Evolutionary conservation across 2,329 filamentous ascomycete genomes (phyloP).

Genomic region (Sarocladiaceae sp.): DNA sequence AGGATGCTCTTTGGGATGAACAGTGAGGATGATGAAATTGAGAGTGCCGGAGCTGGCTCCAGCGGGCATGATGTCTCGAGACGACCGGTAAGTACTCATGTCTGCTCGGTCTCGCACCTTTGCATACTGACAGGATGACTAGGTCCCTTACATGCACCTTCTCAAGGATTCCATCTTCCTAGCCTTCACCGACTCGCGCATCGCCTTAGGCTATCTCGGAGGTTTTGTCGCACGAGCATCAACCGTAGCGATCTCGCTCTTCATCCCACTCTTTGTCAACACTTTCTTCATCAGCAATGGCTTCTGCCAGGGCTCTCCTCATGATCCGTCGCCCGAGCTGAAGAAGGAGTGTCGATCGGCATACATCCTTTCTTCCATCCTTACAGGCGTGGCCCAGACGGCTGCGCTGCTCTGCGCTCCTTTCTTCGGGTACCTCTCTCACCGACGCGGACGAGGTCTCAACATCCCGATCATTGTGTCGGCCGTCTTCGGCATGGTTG

Average conservation of each 20-base stretch:
- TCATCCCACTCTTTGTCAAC: constrained; percentile 90
- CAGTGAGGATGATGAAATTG: constrained; percentile 18
- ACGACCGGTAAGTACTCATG: constrained; percentile 20
- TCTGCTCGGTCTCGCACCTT: neutral
- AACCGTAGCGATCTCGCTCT: constrained; percentile 89
- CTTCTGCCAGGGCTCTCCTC: constrained; percentile 63
- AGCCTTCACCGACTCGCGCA: constrained; percentile 68
- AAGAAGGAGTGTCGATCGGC: constrained; percentile 80
- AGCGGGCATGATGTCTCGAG: constrained; percentile 11
- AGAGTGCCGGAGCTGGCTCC: neutral
- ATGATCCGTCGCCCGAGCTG: constrained; percentile 63
- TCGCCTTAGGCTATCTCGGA: constrained; percentile 82
- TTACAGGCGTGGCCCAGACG: constrained; percentile 86
- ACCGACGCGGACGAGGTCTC: constrained; percentile 51
- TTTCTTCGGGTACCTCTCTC: constrained; percentile 79
- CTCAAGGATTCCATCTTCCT: constrained; percentile 59
- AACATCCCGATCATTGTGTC: constrained; percentile 71
- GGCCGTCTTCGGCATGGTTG: constrained; percentile 66
- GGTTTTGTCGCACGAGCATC: constrained; percentile 93
- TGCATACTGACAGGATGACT: neutral
- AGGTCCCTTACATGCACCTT: constrained; percentile 53
- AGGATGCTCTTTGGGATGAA: constrained; percentile 44
- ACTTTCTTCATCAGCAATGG: constrained; percentile 79
- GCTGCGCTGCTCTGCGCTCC: constrained; percentile 80
- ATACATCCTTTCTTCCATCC: constrained; percentile 78